These are phyloP conservation scores for Aspergillus japonicus DNA, from an alignment of 2,329 filamentous ascomycete species.

Conservation along the genomic window DNA sequence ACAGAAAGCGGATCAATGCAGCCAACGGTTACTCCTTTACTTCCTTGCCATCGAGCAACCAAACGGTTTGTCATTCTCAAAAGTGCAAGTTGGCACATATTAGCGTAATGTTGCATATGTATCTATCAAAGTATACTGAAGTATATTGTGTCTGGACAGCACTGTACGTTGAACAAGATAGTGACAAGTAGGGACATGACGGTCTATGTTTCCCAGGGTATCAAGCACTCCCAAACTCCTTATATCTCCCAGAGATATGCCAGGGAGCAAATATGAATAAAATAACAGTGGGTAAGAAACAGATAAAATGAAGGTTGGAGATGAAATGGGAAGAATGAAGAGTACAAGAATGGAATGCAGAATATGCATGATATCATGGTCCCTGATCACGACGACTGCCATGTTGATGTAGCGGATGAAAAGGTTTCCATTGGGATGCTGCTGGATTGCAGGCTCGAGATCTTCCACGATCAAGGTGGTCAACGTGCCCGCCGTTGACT, in stretches of 20 bases:
- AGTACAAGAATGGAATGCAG: constrained; percentile 4
- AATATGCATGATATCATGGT: not conserved
- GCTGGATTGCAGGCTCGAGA: not conserved
- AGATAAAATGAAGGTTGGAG: not conserved
- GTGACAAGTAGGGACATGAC: constrained; percentile 12
- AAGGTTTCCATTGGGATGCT: not conserved
- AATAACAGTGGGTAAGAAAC: not conserved
- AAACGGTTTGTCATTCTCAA: not conserved
- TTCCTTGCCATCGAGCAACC: no score
- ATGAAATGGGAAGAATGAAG: not conserved
- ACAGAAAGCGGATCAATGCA: constrained; percentile 6
- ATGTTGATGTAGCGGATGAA: not conserved
- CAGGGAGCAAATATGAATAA: constrained; percentile 10
- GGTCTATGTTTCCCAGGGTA: constrained; percentile 25
- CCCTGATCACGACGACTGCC: not conserved
- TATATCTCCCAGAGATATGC: constrained; percentile 11
- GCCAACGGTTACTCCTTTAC: not conserved
- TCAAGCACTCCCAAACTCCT: constrained; percentile 27
- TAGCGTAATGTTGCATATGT: not conserved
- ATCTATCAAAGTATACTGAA: constrained; percentile 8
- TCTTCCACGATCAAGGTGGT: not conserved
- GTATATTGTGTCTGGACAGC: constrained; percentile 13
- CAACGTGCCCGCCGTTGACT: constrained; percentile 3
- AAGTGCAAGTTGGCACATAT: not conserved
- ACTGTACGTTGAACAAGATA: constrained; percentile 13